Percentiles rank a stretch among this genome's conserved stretches.
These are phyloP conservation scores for Raffaelea ambrosiae DNA, from an alignment of 2,329 filamentous ascomycete genomes.

Conservation along the genomic window DNA sequence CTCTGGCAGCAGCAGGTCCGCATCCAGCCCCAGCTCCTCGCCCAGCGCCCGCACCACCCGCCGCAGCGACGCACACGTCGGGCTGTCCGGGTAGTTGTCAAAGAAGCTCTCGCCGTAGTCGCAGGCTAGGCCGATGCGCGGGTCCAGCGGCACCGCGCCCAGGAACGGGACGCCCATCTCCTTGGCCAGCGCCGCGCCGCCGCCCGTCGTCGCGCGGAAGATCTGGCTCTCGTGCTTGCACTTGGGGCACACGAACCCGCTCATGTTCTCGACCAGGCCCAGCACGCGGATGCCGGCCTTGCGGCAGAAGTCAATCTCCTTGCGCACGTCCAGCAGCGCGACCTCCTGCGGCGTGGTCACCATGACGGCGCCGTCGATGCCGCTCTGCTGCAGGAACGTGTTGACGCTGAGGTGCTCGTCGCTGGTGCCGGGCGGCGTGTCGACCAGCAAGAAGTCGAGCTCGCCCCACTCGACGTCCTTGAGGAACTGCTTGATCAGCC, in stretches of 20 bases:
- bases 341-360: slow-evolving; percentile 96
- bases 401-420: slow-evolving; percentile 96
- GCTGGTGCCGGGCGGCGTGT: slow-evolving; percentile 90
- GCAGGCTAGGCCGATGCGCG: slow-evolving; percentile 89
- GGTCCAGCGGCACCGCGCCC: slow-evolving; percentile 83
- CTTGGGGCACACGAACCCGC: slow-evolving; percentile 88
- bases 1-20: slow-evolving; percentile 42
- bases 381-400: slow-evolving; percentile 79
- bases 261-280: slow-evolving; percentile 96
- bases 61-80: slow-evolving; percentile 75
- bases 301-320: slow-evolving; percentile 94
- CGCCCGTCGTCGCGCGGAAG: slow-evolving; percentile 85
- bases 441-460: slow-evolving; percentile 84
- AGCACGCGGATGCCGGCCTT: slow-evolving; percentile 87
- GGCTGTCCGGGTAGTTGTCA: slow-evolving; percentile 86
- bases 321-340: slow-evolving; percentile 81
- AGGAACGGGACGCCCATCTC: slow-evolving; percentile 86
- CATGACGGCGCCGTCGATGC: slow-evolving; percentile 86
- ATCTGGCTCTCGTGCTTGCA: slow-evolving; percentile 79
- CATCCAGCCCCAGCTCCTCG: slow-evolving; percentile 54
- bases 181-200: slow-evolving; percentile 68
- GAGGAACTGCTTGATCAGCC: slow-evolving; percentile 92
- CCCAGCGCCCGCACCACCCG: slow-evolving; percentile 69
- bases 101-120: slow-evolving; percentile 98
- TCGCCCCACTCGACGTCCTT: slow-evolving; percentile 98